These are phyloP conservation scores for Dothideomycetidae sp. DNA, from an alignment of 2,329 filamentous ascomycete species.

Conservation along the genomic window DNA sequence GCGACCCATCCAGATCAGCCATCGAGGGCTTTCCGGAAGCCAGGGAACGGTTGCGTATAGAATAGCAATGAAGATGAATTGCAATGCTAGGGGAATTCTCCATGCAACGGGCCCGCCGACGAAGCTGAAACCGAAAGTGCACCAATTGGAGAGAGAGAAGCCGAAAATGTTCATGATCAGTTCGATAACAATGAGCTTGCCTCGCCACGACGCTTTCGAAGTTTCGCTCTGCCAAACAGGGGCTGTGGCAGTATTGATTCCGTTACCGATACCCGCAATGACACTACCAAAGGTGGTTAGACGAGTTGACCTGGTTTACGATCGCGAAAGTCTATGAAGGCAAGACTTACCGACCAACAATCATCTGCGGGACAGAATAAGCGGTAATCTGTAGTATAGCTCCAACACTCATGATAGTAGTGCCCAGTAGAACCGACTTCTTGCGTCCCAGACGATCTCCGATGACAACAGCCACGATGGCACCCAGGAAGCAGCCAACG, in stretches of 20 bases:
- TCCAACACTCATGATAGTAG: slow-evolving; percentile 35
- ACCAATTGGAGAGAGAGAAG: slow-evolving; percentile 36
- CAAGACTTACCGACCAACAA: slow-evolving; percentile 28
- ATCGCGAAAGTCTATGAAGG: too few species aligned
- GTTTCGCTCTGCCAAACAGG: slow-evolving; percentile 40
- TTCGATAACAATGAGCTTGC: slow-evolving; percentile 23
- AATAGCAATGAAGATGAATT: slow-evolving; percentile 36
- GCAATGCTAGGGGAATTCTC: slow-evolving; percentile 35
- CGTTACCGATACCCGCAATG: slow-evolving; percentile 35
- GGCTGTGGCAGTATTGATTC: slow-evolving; percentile 37
- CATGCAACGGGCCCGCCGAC: slow-evolving; percentile 28
- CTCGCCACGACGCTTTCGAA: slow-evolving; percentile 28
- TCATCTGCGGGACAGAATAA: slow-evolving; percentile 35
- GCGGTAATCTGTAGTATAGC: slow-evolving; percentile 35
- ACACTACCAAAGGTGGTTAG: slow-evolving; percentile 19
- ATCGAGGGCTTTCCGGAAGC: slow-evolving; percentile 34
- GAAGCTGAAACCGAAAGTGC: slow-evolving; percentile 31
- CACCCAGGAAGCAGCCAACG: slow-evolving; percentile 46
- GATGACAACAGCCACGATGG: slow-evolving; percentile 33
- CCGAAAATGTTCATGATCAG: slow-evolving; percentile 39
- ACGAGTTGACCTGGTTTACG: too few species aligned
- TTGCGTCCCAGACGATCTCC: slow-evolving; percentile 37
- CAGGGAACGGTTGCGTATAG: slow-evolving; percentile 32
- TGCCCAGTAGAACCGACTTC: slow-evolving; percentile 34
- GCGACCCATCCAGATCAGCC: slow-evolving; percentile 32